Evolutionary conservation across 768 basidiomycete species (phyloP).

Genomic region (Termitomyces sp.): DNA sequence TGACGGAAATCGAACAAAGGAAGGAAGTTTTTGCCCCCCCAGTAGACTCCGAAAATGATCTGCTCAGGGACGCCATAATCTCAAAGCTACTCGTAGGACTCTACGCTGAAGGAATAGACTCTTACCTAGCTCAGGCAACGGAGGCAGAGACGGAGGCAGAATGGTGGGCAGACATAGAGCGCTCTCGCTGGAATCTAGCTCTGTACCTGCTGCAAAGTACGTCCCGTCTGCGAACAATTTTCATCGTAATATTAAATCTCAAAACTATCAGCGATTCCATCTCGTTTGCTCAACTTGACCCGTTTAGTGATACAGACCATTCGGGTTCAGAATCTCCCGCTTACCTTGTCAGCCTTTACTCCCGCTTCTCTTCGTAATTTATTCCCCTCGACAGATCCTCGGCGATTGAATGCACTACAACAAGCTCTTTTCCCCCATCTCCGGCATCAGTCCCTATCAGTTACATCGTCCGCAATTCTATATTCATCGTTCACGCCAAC

Average conservation of each 20-base stretch:
- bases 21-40: neutral
- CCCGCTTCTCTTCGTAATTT: slow-evolving; percentile 43
- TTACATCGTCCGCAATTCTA: slow-evolving; percentile 15
- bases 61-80: slow-evolving; percentile 38
- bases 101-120: slow-evolving; percentile 63
- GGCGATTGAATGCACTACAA: slow-evolving; percentile 47
- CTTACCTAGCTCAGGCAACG: slow-evolving; percentile 60
- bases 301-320: slow-evolving; percentile 36
- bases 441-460: slow-evolving; percentile 14
- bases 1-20: slow-evolving; percentile 22
- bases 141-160: slow-evolving; percentile 71
- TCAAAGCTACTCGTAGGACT: slow-evolving; percentile 48
- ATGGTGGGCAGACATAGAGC: slow-evolving; percentile 78
- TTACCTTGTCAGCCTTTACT: slow-evolving; percentile 40
- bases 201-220: slow-evolving; percentile 78
- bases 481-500: slow-evolving; percentile 3
- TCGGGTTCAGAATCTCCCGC: slow-evolving; percentile 36
- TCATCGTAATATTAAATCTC: neutral
- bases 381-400: slow-evolving; percentile 38
- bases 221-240: slow-evolving; percentile 18
- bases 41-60: slow-evolving; percentile 28
- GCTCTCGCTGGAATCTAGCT: slow-evolving; percentile 48
- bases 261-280: slow-evolving; percentile 38
- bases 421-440: slow-evolving; percentile 63
- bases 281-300: slow-evolving; percentile 31